Evolutionary conservation across 2,329 filamentous ascomycete genomes (phyloP).

Genomic region (Verticillium klebahnii): DNA sequence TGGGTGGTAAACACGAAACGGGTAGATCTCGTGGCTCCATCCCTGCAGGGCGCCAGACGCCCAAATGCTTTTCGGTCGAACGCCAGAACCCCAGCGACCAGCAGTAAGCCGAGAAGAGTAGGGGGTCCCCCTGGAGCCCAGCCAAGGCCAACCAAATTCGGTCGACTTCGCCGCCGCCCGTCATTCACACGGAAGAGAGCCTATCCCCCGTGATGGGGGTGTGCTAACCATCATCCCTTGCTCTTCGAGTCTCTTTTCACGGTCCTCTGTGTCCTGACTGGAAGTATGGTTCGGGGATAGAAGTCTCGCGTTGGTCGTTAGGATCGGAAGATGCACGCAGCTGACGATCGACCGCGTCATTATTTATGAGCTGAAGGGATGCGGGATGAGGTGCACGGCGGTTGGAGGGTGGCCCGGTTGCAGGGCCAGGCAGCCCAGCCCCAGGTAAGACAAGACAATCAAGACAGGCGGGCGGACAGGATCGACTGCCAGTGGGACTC

Average conservation of each 20-base stretch:
- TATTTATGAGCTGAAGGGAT: no score
- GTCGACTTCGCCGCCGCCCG: slow-evolving; percentile 1
- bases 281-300: no score
- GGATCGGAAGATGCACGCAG: no score
- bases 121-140: not conserved
- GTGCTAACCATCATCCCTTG: not conserved
- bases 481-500: not conserved
- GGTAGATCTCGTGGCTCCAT: slow-evolving; percentile 16
- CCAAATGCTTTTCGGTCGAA: slow-evolving; percentile 10
- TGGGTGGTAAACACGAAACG: slow-evolving; percentile 11
- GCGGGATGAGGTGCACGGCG: no score
- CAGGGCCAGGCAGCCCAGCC: not conserved
- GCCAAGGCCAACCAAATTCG: slow-evolving; percentile 5
- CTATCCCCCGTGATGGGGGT: no score
- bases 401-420: not conserved
- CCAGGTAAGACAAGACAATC: not conserved
- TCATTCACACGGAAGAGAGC: not conserved
- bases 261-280: no score
- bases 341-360: no score
- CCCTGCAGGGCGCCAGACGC: slow-evolving; percentile 14
- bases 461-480: not conserved
- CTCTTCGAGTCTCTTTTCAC: not conserved
- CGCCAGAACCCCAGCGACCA: slow-evolving; percentile 5
- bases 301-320: no score
- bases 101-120: not conserved